phyloP scores from a whole-genome alignment of 2,329 filamentous ascomycete species.

The Lecanicillium sp. region DNA sequence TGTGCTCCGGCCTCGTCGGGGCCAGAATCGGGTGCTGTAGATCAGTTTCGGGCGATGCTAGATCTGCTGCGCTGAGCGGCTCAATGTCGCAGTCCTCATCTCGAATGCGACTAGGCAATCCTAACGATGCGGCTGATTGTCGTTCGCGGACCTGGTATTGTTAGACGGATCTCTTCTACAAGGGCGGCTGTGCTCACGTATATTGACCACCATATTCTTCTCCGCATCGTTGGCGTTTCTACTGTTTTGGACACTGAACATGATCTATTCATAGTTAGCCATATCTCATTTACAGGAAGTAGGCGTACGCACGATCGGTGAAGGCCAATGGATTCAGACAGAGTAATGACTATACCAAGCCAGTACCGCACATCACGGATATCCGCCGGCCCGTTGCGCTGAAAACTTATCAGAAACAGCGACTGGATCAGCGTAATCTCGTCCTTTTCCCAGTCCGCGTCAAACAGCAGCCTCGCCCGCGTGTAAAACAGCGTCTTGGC shows the following conservation, averaged over 20 bases:
- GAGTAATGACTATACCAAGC: slow-evolving; percentile 43
- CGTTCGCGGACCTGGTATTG: slow-evolving; percentile 28
- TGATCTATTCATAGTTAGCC: slow-evolving; percentile 17
- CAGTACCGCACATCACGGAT: slow-evolving; percentile 45
- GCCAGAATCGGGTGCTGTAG: slow-evolving; percentile 22
- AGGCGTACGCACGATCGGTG: slow-evolving; percentile 31
- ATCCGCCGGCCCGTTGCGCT: slow-evolving; percentile 43
- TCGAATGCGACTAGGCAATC: slow-evolving; percentile 31
- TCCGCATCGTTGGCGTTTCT: slow-evolving; percentile 30
- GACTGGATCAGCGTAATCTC: slow-evolving; percentile 44
- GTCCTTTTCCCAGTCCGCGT: slow-evolving; percentile 47
- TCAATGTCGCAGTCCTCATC: slow-evolving; percentile 36
- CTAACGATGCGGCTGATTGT: slow-evolving; percentile 31
- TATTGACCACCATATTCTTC: slow-evolving; percentile 49
- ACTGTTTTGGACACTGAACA: slow-evolving; percentile 23
- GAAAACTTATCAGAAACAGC: slow-evolving; percentile 50
- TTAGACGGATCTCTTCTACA: background rate
- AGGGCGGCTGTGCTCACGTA: slow-evolving; percentile 39
- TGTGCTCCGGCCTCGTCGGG: slow-evolving; percentile 27
- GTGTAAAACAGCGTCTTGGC: slow-evolving; percentile 46
- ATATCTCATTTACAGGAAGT: background rate
- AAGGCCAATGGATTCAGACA: slow-evolving; percentile 44
- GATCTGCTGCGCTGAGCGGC: slow-evolving; percentile 24
- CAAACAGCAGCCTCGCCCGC: slow-evolving; percentile 44
- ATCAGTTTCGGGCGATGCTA: slow-evolving; percentile 25